Conservation (phyloP, 352 stramenopile genomes). For the Phytophthora vignae region DNA sequence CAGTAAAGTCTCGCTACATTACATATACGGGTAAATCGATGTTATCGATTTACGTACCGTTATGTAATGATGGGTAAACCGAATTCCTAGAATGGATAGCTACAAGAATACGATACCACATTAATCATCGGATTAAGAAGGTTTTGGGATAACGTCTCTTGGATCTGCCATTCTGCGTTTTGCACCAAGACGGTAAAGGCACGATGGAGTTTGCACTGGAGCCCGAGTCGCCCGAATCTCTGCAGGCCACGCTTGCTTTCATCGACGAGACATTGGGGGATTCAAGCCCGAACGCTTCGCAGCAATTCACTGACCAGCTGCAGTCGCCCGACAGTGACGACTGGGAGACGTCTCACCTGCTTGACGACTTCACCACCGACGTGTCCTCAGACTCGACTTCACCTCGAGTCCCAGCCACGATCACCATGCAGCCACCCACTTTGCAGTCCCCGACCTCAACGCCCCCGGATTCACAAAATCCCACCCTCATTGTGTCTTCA, state of each 20-base stretch:
- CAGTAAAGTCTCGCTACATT: background rate
- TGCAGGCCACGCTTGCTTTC: slow-evolving; percentile 28
- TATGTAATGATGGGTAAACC: too few relatives aligned
- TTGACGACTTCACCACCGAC: slow-evolving; percentile 22
- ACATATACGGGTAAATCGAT: background rate
- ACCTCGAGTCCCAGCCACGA: background rate
- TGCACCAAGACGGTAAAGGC: background rate
- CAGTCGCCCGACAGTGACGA: slow-evolving; percentile 7
- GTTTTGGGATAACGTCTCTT: background rate
- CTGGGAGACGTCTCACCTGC: slow-evolving; percentile 14
- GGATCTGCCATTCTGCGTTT: slow-evolving; percentile 16
- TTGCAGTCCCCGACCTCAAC: background rate
- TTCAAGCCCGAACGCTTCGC: background rate
- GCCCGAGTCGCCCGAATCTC: slow-evolving; percentile 22
- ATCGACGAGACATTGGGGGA: slow-evolving; percentile 23
- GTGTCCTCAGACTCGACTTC: slow-evolving; percentile 10
- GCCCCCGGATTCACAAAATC: too few relatives aligned
- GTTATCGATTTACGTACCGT: background rate
- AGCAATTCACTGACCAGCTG: background rate
- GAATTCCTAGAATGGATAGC: too few relatives aligned
- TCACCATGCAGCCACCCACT: background rate
- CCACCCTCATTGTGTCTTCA: background rate
- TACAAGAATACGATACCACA: background rate
- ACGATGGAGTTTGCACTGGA: slow-evolving; percentile 25
- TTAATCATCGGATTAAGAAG: background rate